Conservation (phyloP, 1,284 basidiomycete species). For the Sporisorium exsertum region DNA sequence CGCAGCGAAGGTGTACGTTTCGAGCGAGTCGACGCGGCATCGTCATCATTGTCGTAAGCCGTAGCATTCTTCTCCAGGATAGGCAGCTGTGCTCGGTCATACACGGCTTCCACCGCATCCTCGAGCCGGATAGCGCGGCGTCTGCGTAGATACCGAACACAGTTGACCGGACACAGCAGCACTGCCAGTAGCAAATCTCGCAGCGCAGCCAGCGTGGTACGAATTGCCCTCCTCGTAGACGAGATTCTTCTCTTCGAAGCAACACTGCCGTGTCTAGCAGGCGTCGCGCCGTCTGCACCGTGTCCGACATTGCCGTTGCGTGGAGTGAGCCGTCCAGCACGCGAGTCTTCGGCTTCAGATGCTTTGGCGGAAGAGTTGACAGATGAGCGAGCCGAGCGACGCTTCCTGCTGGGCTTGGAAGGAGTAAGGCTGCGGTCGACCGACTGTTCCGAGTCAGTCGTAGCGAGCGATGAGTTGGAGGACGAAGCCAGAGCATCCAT, state of each 20-base stretch:
- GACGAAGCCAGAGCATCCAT: constrained; percentile 11
- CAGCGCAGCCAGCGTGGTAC: constrained; percentile 24
- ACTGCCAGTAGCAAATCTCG: constrained; percentile 33
- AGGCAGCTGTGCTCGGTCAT: constrained; percentile 29
- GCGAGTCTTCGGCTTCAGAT: constrained; percentile 30
- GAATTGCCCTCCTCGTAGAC: constrained; percentile 16
- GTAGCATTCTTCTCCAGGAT: constrained; percentile 35
- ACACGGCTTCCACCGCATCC: constrained; percentile 28
- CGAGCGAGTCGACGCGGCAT: background rate
- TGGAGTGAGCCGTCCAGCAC: constrained; percentile 9
- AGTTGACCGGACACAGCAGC: constrained; percentile 34
- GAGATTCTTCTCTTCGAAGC: constrained; percentile 3
- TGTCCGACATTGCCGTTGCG: constrained; percentile 11
- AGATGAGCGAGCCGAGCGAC: constrained; percentile 21
- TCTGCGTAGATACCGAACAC: constrained; percentile 29
- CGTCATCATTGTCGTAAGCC: background rate
- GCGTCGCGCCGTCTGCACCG: background rate
- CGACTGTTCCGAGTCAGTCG: constrained; percentile 29
- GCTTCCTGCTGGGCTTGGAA: constrained; percentile 10
- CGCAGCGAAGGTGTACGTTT: constrained; percentile 24
- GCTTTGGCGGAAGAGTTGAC: constrained; percentile 13
- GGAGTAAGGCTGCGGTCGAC: constrained; percentile 32
- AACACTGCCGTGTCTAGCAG: background rate
- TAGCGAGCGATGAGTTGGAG: constrained; percentile 26
- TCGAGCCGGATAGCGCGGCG: constrained; percentile 14